These are phyloP conservation scores for Flammula alnicola DNA, from an alignment of 1,284 basidiomycete species.

Conservation along the genomic window DNA sequence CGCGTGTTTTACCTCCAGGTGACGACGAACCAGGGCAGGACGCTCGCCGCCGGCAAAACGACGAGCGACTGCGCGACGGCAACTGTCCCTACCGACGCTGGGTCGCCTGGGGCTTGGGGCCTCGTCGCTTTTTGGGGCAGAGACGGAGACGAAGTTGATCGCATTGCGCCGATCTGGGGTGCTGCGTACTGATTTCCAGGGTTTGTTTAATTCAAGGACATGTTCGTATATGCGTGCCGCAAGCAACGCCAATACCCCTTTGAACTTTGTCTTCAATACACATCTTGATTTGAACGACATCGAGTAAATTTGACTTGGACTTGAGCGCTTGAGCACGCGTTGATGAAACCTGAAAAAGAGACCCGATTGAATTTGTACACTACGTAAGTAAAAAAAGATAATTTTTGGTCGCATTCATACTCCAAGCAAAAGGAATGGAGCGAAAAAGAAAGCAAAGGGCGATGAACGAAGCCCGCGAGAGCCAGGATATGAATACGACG, in stretches of 20 bases:
- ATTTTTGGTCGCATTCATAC: slow-evolving; percentile 11
- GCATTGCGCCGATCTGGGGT: slow-evolving; percentile 38
- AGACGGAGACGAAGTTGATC: slow-evolving; percentile 39
- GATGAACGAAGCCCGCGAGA: neutral
- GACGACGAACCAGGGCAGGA: slow-evolving; percentile 36
- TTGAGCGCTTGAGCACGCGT: too few relatives aligned
- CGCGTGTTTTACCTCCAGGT: slow-evolving; percentile 39
- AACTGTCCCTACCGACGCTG: slow-evolving; percentile 33
- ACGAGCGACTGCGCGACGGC: slow-evolving; percentile 35
- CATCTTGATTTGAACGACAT: too few relatives aligned
- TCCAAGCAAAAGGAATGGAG: slow-evolving; percentile 8
- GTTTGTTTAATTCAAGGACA: neutral
- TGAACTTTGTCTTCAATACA: too few relatives aligned
- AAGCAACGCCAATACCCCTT: too few relatives aligned
- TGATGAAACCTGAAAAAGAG: neutral
- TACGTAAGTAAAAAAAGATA: slow-evolving; percentile 3
- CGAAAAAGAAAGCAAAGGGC: slow-evolving; percentile 4
- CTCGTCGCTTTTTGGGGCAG: slow-evolving; percentile 41
- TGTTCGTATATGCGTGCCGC: too few relatives aligned
- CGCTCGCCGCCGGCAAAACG: slow-evolving; percentile 32
- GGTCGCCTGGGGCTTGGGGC: slow-evolving; percentile 35
- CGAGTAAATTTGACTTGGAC: too few relatives aligned
- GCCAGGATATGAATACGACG: slow-evolving; percentile 6
- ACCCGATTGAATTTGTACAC: slow-evolving; percentile 16
- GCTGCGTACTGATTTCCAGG: slow-evolving; percentile 26